phyloP scores from a whole-genome alignment of 2,329 filamentous ascomycete genomes.

The Colletotrichum sp. region DNA sequence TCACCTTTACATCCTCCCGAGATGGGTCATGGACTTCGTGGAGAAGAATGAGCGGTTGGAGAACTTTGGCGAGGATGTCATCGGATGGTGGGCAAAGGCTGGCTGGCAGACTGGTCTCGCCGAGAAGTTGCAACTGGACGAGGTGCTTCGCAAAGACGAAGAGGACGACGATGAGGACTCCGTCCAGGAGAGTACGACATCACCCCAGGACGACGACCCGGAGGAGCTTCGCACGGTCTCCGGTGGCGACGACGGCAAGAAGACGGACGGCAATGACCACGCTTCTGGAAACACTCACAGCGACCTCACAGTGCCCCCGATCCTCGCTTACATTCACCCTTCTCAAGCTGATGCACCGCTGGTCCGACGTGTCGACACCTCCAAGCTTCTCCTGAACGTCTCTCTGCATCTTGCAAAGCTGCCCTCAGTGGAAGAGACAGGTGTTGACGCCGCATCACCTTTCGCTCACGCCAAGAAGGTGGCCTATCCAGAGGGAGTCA shows the following conservation, averaged over 20 bases:
- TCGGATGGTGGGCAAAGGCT: conserved; percentile 96
- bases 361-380: conserved; percentile 87
- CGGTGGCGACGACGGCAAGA: not conserved
- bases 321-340: conserved; percentile 84
- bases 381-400: conserved; percentile 78
- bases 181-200: conserved; percentile 30
- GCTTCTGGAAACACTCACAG: conserved; percentile 27
- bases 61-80: conserved; percentile 87
- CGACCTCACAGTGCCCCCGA: conserved; percentile 62
- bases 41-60: conserved; percentile 81
- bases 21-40: conserved; percentile 88
- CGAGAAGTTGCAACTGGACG: conserved; percentile 75
- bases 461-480: conserved; percentile 83
- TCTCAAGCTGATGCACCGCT: conserved; percentile 59
- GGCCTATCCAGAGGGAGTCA: conserved; percentile 82
- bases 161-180: conserved; percentile 41
- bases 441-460: conserved; percentile 64
- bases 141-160: conserved; percentile 61
- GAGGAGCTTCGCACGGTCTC: conserved; percentile 20
- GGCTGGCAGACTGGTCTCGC: conserved; percentile 85
- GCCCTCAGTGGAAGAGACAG: conserved; percentile 70
- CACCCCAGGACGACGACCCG: conserved; percentile 27
- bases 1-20: conserved; percentile 93
- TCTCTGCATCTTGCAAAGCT: conserved; percentile 89
- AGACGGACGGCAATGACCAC: not conserved